Percentiles rank a stretch among this genome's conserved stretches.
Conservation (phyloP, 139 green algal genomes). For the Diplosphaera chodatii region DNA sequence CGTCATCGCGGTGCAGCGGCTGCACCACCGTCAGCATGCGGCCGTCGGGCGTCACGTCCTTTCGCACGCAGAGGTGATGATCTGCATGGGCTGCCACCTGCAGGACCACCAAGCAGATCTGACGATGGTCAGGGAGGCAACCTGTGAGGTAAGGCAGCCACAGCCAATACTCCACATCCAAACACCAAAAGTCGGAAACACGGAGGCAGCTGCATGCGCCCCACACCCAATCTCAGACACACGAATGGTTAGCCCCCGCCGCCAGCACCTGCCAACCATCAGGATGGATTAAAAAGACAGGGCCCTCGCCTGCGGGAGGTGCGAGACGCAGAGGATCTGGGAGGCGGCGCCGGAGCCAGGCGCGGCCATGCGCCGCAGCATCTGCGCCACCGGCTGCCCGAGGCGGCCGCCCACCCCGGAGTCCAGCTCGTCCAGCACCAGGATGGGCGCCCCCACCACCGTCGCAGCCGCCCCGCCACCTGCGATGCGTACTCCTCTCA, state of each 20-base stretch:
- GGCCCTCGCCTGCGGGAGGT: constrained; percentile 80
- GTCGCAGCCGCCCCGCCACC: neutral
- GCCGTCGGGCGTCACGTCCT: constrained; percentile 17
- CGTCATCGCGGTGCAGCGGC: constrained; percentile 16
- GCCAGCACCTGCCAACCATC: no score
- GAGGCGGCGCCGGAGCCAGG: neutral
- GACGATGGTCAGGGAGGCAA: no score
- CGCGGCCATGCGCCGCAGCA: constrained; percentile 54
- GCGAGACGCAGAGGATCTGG: constrained; percentile 79
- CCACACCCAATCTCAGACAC: no score
- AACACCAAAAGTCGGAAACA: no score
- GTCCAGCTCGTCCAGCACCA: constrained; percentile 82
- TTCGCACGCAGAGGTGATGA: constrained; percentile 62
- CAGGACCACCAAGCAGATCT: no score
- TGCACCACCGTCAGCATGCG: constrained; percentile 45
- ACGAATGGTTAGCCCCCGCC: no score
- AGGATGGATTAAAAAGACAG: no score
- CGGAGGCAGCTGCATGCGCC: no score
- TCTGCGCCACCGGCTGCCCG: constrained; percentile 48
- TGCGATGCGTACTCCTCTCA: no score
- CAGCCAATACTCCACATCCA: no score
- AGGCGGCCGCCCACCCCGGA: constrained; percentile 60
- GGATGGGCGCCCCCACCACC: constrained; percentile 28
- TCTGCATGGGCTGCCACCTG: constrained; percentile 70
- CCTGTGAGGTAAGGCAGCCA: no score